Evolutionary conservation across 768 basidiomycete genomes (phyloP).

Genomic region (Cyathus striatus): DNA sequence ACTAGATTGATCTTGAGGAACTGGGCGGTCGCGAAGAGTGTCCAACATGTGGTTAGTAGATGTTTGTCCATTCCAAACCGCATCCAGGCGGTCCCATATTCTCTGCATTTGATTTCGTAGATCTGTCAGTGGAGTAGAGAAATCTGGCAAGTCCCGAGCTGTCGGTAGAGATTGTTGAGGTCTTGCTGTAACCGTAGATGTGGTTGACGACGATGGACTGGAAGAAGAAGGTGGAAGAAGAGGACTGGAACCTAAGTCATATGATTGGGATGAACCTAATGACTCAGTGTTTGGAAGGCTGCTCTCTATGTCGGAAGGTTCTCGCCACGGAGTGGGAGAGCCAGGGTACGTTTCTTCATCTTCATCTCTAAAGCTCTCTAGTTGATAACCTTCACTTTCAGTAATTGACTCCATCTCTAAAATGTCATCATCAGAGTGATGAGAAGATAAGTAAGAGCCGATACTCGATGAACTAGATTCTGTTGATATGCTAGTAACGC

Average conservation of each 20-base stretch:
- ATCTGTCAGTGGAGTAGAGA: slow-evolving; percentile 50
- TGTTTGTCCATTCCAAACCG: slow-evolving; percentile 58
- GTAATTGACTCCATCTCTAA: no score
- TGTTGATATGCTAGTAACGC: slow-evolving; percentile 25
- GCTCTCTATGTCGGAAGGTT: no score
- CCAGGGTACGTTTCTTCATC: slow-evolving; percentile 6
- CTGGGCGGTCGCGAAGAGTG: slow-evolving; percentile 47
- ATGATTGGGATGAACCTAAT: slow-evolving; percentile 8
- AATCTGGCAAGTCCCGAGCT: slow-evolving; percentile 27
- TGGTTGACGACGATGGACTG: slow-evolving; percentile 2
- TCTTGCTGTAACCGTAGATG: slow-evolving; percentile 29
- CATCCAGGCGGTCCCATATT: slow-evolving; percentile 56
- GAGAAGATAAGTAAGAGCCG: slow-evolving; percentile 43
- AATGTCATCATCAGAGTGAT: slow-evolving; percentile 70
- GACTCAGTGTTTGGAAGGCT: no score
- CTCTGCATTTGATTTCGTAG: no score
- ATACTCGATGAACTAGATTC: slow-evolving; percentile 37
- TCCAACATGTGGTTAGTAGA: slow-evolving; percentile 58
- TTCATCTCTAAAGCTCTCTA: no score
- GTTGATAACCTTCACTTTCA: no score
- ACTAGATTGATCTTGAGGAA: slow-evolving; percentile 31
- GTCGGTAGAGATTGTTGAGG: no score
- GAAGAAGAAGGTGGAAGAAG: slow-evolving; percentile 16
- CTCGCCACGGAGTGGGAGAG: no score
- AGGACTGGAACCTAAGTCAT: slow-evolving; percentile 4